Conservation (phyloP, 257 asterid species). For the Linaria vulgaris region DNA sequence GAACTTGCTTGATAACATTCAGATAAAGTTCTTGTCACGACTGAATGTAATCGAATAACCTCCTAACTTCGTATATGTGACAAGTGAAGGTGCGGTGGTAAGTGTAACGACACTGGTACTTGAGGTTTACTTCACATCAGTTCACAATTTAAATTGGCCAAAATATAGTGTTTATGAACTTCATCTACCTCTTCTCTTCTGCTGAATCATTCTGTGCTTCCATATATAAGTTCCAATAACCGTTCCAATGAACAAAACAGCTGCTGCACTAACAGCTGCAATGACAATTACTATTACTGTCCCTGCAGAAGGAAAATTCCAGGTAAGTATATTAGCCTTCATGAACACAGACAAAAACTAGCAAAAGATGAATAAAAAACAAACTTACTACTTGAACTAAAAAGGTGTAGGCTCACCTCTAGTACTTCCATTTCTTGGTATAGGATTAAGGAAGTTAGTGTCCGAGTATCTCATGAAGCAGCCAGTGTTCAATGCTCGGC, state of each 20-base stretch:
- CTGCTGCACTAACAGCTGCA: conserved; percentile 52
- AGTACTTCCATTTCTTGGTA: conserved; percentile 45
- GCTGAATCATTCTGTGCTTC: conserved; percentile 54
- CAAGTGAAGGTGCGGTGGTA: no score
- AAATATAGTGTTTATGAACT: not conserved
- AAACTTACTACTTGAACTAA: not conserved
- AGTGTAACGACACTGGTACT: no score
- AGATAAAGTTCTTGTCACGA: no score
- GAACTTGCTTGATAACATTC: no score
- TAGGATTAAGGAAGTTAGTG: conserved; percentile 54
- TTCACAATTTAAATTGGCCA: no score
- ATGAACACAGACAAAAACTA: not conserved
- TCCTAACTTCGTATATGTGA: no score
- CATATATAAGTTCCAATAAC: conserved; percentile 47
- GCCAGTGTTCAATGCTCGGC: conserved; percentile 65
- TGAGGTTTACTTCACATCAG: no score
- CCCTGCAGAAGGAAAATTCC: conserved; percentile 41
- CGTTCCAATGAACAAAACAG: conserved; percentile 47
- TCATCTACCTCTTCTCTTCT: conserved; percentile 76
- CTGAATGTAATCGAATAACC: no score
- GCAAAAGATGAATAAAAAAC: no score
- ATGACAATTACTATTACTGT: conserved; percentile 42
- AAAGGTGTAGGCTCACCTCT: conserved; percentile 47
- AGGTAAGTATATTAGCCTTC: not conserved
- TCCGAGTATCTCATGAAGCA: conserved; percentile 71